phyloP scores from a whole-genome alignment of 1,139 yeast genomes.

The Yamadazyma songkhlaensis region DNA sequence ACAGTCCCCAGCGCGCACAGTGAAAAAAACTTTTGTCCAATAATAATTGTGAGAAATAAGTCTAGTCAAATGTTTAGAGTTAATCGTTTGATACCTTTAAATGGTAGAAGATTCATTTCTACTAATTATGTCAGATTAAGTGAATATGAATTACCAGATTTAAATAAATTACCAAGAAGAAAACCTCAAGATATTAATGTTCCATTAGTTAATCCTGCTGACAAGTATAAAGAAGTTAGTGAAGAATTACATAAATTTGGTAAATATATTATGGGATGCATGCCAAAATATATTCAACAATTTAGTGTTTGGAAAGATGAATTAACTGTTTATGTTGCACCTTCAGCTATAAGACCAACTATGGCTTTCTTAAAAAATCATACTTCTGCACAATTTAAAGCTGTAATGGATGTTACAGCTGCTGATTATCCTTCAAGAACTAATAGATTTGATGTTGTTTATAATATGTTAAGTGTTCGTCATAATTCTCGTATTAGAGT shows the following conservation, averaged over 20 bases:
- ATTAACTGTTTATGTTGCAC: slow-evolving; percentile 73
- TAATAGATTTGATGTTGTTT: slow-evolving; percentile 84
- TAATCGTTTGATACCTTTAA: slow-evolving; percentile 4
- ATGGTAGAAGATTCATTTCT: slow-evolving; percentile 7
- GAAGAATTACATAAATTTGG: slow-evolving; percentile 86
- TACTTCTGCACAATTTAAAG: slow-evolving; percentile 76
- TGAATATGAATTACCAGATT: slow-evolving; percentile 33
- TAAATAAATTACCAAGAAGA: slow-evolving; percentile 40
- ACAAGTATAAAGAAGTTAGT: slow-evolving; percentile 61
- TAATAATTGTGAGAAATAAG: slow-evolving; percentile 4
- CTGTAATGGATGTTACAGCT: slow-evolving; percentile 79
- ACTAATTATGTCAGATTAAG: slow-evolving; percentile 2
- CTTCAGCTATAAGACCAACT: slow-evolving; percentile 69
- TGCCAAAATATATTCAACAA: slow-evolving; percentile 82
- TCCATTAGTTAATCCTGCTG: slow-evolving; percentile 77
- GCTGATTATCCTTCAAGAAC: slow-evolving; percentile 85
- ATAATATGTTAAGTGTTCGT: slow-evolving; percentile 76
- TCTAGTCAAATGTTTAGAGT: slow-evolving; percentile 1
- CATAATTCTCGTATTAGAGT: slow-evolving; percentile 87
- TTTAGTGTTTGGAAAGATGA: slow-evolving; percentile 92
- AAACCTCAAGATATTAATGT: slow-evolving; percentile 38
- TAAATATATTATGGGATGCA: slow-evolving; percentile 68
- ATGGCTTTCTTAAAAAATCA: slow-evolving; percentile 71
- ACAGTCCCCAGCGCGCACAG: background rate
- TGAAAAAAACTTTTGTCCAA: slow-evolving; percentile 5